These are phyloP conservation scores for Auricularia heimuer DNA, from an alignment of 768 basidiomycete genomes.

Conservation along the genomic window DNA sequence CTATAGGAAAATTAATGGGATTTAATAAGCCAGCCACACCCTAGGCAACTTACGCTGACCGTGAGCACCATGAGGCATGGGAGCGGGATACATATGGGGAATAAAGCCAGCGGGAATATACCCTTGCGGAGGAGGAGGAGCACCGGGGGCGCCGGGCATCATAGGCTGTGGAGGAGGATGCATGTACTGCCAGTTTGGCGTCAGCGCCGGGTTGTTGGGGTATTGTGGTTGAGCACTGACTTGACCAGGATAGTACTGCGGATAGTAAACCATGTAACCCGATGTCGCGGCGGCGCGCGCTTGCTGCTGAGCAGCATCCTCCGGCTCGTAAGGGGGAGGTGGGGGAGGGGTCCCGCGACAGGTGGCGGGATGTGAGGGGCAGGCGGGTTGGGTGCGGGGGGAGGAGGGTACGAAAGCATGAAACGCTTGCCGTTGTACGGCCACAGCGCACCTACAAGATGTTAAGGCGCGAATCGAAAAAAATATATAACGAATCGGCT, in stretches of 20 bases:
- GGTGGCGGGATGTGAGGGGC: conserved; percentile 36
- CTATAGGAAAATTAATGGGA: conserved; percentile 24
- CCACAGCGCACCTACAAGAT: conserved; percentile 58
- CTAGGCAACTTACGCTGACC: conserved; percentile 32
- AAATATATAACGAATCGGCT: conserved; percentile 22
- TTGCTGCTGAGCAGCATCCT: conserved; percentile 55
- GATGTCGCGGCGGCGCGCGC: conserved; percentile 31
- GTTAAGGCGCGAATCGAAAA: not conserved
- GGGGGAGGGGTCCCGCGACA: conserved; percentile 52
- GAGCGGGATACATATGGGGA: conserved; percentile 78
- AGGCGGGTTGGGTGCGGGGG: conserved; percentile 43
- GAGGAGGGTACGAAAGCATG: conserved; percentile 61
- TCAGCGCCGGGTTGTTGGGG: not conserved
- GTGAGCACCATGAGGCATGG: conserved; percentile 52
- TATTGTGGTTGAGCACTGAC: conserved; percentile 28
- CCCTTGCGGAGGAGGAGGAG: conserved; percentile 64
- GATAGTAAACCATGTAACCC: conserved; percentile 61
- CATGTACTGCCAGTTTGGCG: not conserved
- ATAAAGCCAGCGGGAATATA: conserved; percentile 77
- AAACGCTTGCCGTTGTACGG: conserved; percentile 87
- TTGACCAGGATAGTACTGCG: conserved; percentile 72
- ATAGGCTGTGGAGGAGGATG: conserved; percentile 47
- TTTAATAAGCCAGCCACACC: not conserved
- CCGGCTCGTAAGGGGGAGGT: conserved; percentile 64
- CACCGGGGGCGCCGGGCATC: conserved; percentile 67